Evolutionary conservation across 202 grass and related monocot genomes (phyloP).

Genomic region (Saccharum hybrid): DNA sequence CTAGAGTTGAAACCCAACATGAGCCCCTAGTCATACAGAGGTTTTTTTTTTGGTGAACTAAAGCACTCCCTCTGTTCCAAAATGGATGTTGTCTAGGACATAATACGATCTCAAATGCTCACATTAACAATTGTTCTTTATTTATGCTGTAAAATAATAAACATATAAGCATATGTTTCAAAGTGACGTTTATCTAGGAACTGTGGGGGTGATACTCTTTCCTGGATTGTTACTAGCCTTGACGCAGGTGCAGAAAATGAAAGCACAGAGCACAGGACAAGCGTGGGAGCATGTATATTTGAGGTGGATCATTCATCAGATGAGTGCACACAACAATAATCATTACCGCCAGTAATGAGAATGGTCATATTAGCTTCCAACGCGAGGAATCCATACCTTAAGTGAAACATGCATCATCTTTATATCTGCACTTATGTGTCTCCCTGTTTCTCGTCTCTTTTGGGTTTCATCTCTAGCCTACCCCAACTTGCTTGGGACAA

Average conservation of each 20-base stretch:
- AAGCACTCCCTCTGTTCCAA: neutral
- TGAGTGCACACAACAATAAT: conserved; percentile 5
- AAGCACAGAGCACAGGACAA: neutral
- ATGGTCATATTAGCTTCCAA: neutral
- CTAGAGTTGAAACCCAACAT: no score
- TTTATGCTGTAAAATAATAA: neutral
- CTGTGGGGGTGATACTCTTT: neutral
- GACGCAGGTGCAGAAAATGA: neutral
- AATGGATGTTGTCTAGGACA: neutral
- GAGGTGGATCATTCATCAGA: neutral
- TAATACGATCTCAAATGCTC: neutral
- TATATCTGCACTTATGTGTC: neutral
- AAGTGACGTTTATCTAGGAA: neutral
- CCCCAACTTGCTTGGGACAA: no score
- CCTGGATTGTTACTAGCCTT: neutral
- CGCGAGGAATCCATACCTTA: neutral
- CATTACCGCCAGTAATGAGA: neutral
- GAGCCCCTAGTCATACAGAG: no score
- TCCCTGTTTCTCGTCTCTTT: no score
- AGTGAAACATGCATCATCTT: neutral
- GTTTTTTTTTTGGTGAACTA: no score
- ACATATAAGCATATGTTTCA: neutral
- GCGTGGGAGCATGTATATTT: neutral
- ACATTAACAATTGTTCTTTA: neutral
- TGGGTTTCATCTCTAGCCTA: no score